phyloP scores from a whole-genome alignment of 2,329 filamentous ascomycete genomes.

The Aureobasidium pullulans region DNA sequence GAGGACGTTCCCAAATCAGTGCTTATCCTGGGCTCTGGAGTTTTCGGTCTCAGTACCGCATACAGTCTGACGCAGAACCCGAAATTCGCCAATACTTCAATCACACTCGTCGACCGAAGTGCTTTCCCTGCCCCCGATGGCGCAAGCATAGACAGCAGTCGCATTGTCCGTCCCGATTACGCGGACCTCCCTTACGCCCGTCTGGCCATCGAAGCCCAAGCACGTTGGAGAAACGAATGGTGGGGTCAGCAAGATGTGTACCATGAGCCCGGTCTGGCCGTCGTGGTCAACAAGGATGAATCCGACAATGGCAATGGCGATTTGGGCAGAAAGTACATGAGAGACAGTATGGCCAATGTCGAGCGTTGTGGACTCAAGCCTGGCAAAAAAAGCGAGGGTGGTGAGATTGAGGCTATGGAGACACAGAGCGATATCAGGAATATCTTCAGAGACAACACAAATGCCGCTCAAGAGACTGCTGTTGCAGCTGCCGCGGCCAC shows the following conservation, averaged over 20 bases:
- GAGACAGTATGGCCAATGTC: conserved; percentile 56
- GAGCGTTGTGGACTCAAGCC: conserved; percentile 39
- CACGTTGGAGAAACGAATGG: conserved; percentile 58
- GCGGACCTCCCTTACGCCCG: conserved; percentile 67
- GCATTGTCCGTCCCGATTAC: conserved; percentile 69
- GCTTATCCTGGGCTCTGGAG: conserved; percentile 45
- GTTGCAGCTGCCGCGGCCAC: background rate
- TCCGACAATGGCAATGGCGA: conserved; percentile 25
- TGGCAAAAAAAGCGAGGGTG: conserved; percentile 27
- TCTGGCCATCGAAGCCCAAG: conserved; percentile 64
- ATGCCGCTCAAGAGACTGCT: background rate
- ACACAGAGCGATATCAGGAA: conserved; percentile 31
- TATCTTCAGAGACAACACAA: conserved; percentile 27
- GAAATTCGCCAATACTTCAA: conserved; percentile 40
- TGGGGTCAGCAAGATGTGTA: conserved; percentile 57
- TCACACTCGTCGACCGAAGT: conserved; percentile 53
- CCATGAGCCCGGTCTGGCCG: conserved; percentile 59
- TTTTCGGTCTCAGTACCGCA: conserved; percentile 58
- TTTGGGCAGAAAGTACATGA: conserved; percentile 48
- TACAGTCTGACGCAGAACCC: conserved; percentile 60
- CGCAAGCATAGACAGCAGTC: conserved; percentile 47
- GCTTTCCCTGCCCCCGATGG: conserved; percentile 52
- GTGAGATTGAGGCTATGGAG: conserved; percentile 31
- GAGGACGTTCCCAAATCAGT: conserved; percentile 32
- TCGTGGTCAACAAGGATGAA: conserved; percentile 46